Base-by-base conservation (phyloP, 371 early-diverging fungal species). In the Cokeromyces recurvatus region DNA sequence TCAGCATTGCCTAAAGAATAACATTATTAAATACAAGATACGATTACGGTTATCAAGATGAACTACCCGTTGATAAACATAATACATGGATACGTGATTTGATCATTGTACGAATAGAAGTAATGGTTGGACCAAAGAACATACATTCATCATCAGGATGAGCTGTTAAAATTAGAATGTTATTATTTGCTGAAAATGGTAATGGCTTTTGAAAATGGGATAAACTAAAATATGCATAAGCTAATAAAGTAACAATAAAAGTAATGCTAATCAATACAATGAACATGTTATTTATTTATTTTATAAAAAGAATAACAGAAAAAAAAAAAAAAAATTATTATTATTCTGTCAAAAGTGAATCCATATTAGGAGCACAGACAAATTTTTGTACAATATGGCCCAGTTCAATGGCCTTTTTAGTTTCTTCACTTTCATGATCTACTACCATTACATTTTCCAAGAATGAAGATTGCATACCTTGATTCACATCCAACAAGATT, bases 71-170 rank as follows among this genome's bases (percentile, higher is more conserved):
- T 2, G 95, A 92, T 49, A 97, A 65, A 61, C 95, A 97, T 27
- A 95, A 68, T 2, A 92, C 70, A 35, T 77, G 77, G 14, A 94
- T 63, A 7, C 74, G 70, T 10, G 66, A 56, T 48, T 71, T 69
- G n/a, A 64, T 53, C 4, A 44, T 23, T 1, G 57, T 27, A 17
- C 65, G 55, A 3, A 71, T 53, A 32, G 72, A 38, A 17, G 68
- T 56, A 20, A 92, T 64, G 10, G 92, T 85, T 0, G 99, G 99
- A 10, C 90, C 85, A 78, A 99, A 99, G 67, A 99, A 99, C 97
- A 99, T 95, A 68, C 92, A 93, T 63, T 99, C 99, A 73, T 99
- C 99, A 73, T 99, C 99, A 1, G 99, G 98, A 72, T 99, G 99
- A 19, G 99, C 98, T 15, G 87, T 92, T 23, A 97, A 74, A 19